A percentile compares a stretch with the other conserved stretches of the same genome.
These are phyloP conservation scores for Plasmodium coatneyi DNA, from an alignment of 169 alveolate species.

Conservation along the genomic window DNA sequence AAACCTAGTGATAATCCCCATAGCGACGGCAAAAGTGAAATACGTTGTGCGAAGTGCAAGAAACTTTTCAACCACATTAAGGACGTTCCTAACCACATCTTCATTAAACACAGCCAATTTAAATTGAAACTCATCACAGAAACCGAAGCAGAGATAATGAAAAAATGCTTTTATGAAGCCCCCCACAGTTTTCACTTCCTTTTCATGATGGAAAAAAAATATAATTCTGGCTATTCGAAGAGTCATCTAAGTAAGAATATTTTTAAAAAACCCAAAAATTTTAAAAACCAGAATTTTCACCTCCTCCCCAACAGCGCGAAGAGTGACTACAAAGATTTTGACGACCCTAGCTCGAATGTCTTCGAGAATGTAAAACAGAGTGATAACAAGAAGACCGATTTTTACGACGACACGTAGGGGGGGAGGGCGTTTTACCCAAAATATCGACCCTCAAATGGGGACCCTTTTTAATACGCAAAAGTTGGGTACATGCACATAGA, in stretches of 20 bases:
- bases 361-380: constrained; percentile 45
- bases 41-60: constrained; percentile 68
- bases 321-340: constrained; percentile 64
- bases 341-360: constrained; percentile 32
- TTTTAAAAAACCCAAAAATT: constrained; percentile 23
- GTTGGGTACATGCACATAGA: background rate
- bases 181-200: constrained; percentile 71
- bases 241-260: constrained; percentile 20
- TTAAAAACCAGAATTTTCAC: constrained; percentile 50
- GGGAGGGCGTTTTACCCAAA: background rate
- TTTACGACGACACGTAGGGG: constrained; percentile 51
- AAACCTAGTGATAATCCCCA: background rate
- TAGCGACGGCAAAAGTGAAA: constrained; percentile 5
- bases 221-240: constrained; percentile 8
- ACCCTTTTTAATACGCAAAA: background rate
- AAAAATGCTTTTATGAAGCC: constrained; percentile 38
- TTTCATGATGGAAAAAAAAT: constrained; percentile 71
- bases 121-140: constrained; percentile 64
- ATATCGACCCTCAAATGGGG: background rate
- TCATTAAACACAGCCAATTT: constrained; percentile 52
- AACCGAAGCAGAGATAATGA: constrained; percentile 63
- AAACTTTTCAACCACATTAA: constrained; percentile 50
- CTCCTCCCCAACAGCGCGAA: constrained; percentile 6
- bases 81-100: constrained; percentile 74
- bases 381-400: constrained; percentile 19